Base-by-base conservation (phyloP, 2,329 filamentous ascomycete species). In the Trichoderma sp. region DNA sequence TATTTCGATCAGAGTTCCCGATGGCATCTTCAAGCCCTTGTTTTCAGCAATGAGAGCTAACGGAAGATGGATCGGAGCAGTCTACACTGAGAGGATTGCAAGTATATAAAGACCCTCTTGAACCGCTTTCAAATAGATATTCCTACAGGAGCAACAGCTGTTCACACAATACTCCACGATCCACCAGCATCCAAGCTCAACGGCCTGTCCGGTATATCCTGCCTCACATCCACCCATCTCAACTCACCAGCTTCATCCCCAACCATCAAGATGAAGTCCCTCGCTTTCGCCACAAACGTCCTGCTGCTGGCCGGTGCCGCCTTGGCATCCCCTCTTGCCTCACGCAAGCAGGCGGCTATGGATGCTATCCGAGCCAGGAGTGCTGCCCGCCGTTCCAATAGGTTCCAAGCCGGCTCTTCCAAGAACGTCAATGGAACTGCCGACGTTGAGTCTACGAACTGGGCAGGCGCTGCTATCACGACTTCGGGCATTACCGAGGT, bases 331-430 rank as follows among this genome's bases (percentile, higher is more conserved):
- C 57, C 57, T 28, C 57, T 60, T 26, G 21, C 45, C 21, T 10
- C 57, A 26, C 45, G 45, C 57, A 60, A 50, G 57, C 57, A 60
- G 57, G 30, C 30, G 30, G 57, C 57, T 50, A 50, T 60, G 45
- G 57, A 60, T 60, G 9, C 57, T 41, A 26, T 60, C 45, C 57
- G 57, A 14, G 57, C 44, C 14, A 50, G 57, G 30, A 50, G 14
- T 41, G 19, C 57, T 60, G 30, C 26, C 10, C 57, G 44, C 39
- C 21, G 45, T 4, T 60, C 57, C 44, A 60, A 56, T 10, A 44
- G 41, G 10, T 44, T 50, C 43, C 15, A 21, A 60, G 45, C 57
- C 15, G 6, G 57, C 45, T 41, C 57, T 30, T 26, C 1, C 15
- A 21, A 50, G 2, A 34, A 34, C 30, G 21, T 48, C 19, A 48